Evolutionary conservation across 73 alveolate species (phyloP).

Genomic region (Tetrahymena malaccensis): DNA sequence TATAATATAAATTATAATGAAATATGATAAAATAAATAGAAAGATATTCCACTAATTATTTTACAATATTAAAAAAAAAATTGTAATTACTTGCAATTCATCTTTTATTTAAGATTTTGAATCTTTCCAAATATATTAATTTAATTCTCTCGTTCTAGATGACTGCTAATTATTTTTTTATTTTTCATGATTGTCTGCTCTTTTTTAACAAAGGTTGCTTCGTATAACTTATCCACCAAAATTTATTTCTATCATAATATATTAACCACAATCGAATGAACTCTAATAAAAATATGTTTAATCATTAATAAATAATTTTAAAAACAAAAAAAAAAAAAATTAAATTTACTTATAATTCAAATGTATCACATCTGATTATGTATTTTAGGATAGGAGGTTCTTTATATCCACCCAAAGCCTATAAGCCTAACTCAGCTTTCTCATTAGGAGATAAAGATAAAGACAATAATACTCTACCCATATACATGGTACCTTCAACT

Average conservation of each 20-base stretch:
- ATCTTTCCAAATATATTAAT: constrained; percentile 15
- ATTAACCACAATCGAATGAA: constrained; percentile 54
- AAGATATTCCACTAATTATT: background rate
- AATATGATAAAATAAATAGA: background rate
- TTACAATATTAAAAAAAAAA: background rate
- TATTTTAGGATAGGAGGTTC: constrained; percentile 64
- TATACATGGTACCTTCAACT: constrained; percentile 66
- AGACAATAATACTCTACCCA: constrained; percentile 81
- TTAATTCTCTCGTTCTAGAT: background rate
- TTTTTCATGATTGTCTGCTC: constrained; percentile 39
- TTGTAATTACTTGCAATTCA: background rate
- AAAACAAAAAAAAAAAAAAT: background rate
- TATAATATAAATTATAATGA: no score
- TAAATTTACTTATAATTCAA: constrained; percentile 50
- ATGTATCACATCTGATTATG: constrained; percentile 59
- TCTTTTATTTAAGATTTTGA: constrained; percentile 4
- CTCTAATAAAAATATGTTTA: background rate
- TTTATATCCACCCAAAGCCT: constrained; percentile 56
- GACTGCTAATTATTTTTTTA: constrained; percentile 31
- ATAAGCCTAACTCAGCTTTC: constrained; percentile 58
- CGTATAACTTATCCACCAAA: constrained; percentile 47
- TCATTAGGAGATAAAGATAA: constrained; percentile 64
- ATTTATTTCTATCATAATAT: constrained; percentile 49
- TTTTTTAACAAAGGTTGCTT: constrained; percentile 10
- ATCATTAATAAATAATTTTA: background rate